A percentile compares a stretch with the other conserved stretches of the same genome.
phyloP scores from a whole-genome alignment of 305 asterid genomes.

The Fraxinus ornus region DNA sequence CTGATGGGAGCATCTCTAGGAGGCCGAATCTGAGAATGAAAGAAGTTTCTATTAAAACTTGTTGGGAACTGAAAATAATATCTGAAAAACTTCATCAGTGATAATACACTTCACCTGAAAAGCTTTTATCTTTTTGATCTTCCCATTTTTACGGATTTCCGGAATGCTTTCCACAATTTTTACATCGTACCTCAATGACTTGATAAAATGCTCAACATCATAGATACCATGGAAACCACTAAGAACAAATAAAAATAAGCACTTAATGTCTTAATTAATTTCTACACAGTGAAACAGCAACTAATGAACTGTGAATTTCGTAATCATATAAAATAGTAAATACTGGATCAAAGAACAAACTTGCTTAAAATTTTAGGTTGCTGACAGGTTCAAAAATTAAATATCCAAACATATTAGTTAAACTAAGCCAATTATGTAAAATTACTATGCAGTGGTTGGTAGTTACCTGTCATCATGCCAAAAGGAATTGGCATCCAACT shows the following conservation, averaged over 20 bases:
- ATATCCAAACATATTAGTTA: slow-evolving; percentile 9
- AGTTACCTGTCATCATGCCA: slow-evolving; percentile 96
- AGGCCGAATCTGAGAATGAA: slow-evolving; percentile 66
- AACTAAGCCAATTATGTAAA: slow-evolving; percentile 14
- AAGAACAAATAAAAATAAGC: slow-evolving; percentile 23
- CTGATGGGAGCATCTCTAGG: slow-evolving; percentile 94
- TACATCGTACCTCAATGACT: slow-evolving; percentile 79
- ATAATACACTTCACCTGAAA: slow-evolving; percentile 57
- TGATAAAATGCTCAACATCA: slow-evolving; percentile 88
- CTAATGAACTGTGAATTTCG: not conserved
- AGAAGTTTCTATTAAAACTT: slow-evolving; percentile 23
- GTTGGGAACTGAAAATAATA: slow-evolving; percentile 12
- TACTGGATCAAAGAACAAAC: slow-evolving; percentile 2
- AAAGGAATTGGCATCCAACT: slow-evolving; percentile 91
- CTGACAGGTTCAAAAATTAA: not conserved
- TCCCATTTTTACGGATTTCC: slow-evolving; percentile 71
- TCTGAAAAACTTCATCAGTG: slow-evolving; percentile 20
- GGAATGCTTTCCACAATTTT: slow-evolving; percentile 88
- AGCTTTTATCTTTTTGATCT: slow-evolving; percentile 76
- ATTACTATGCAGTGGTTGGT: slow-evolving; percentile 1
- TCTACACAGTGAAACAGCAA: slow-evolving; percentile 12
- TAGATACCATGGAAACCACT: slow-evolving; percentile 95
- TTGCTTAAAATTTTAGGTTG: not conserved
- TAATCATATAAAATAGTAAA: not conserved
- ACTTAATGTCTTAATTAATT: slow-evolving; percentile 9